These are phyloP conservation scores for Aquanectria penicillioides DNA, from an alignment of 2,329 filamentous ascomycete species.

Conservation along the genomic window DNA sequence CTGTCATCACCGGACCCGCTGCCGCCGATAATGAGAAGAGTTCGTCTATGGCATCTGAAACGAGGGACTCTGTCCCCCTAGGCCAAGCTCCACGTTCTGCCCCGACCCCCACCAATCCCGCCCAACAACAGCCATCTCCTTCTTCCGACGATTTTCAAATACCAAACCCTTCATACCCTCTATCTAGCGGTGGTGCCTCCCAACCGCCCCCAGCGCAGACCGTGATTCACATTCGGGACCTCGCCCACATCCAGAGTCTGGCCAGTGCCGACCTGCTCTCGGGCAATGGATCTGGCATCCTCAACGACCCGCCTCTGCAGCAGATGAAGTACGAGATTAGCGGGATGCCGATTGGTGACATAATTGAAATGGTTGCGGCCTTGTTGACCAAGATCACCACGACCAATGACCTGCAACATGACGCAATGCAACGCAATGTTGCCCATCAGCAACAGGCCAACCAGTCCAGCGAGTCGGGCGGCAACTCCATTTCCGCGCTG, in stretches of 20 bases:
- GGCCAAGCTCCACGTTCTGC: constrained; percentile 36
- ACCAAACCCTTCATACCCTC: constrained; percentile 50
- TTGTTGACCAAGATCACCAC: constrained; percentile 96
- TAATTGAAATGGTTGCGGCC: constrained; percentile 99
- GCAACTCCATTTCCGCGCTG: constrained; percentile 67
- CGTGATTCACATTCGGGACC: constrained; percentile 83
- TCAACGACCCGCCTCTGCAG: constrained; percentile 62
- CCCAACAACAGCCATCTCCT: constrained; percentile 46
- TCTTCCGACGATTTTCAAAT: constrained; percentile 49
- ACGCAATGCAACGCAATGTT: constrained; percentile 81
- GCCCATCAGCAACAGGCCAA: constrained; percentile 67
- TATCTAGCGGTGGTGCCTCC: constrained; percentile 37
- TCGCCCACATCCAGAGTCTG: constrained; percentile 91
- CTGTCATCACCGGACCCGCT: constrained; percentile 49
- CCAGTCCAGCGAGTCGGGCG: constrained; percentile 54
- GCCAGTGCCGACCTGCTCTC: constrained; percentile 80
- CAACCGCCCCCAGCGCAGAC: constrained; percentile 51
- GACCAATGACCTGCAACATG: constrained; percentile 94
- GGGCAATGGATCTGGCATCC: constrained; percentile 56
- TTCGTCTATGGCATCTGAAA: constrained; percentile 60
- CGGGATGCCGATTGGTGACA: constrained; percentile 94
- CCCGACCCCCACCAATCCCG: constrained; percentile 27
- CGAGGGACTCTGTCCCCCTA: constrained; percentile 44
- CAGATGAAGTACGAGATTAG: constrained; percentile 90
- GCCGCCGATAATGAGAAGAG: constrained; percentile 53